phyloP scores from a whole-genome alignment of 2,329 filamentous ascomycete genomes.

The Fonsecaea pedrosoi region DNA sequence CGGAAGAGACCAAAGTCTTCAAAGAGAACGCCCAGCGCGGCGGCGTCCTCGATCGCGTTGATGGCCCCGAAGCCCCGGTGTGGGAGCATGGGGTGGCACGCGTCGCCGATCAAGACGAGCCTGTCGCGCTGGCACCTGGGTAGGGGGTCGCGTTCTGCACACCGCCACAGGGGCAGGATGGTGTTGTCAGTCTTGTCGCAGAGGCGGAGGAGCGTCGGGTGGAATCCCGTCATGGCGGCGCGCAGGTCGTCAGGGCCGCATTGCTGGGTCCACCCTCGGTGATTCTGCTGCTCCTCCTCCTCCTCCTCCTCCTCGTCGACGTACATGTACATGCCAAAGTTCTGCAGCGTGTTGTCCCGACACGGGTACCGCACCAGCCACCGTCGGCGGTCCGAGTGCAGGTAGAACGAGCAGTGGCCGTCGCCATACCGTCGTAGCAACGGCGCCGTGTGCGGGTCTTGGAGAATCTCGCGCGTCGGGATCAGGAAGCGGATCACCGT shows the following conservation, averaged over 20 bases:
- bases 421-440: constrained; percentile 10
- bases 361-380: constrained; percentile 17
- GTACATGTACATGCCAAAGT: constrained; percentile 16
- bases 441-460: constrained; percentile 4
- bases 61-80: constrained; percentile 15
- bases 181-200: background rate
- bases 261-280: background rate
- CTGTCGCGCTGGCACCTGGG: constrained; percentile 8
- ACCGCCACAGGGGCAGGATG: constrained; percentile 13
- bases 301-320: background rate
- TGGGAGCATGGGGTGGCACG: constrained; percentile 10
- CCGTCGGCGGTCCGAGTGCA: constrained; percentile 2
- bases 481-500: constrained; percentile 17
- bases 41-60: constrained; percentile 17
- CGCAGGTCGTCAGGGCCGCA: background rate
- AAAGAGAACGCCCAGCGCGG: constrained; percentile 3
- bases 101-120: constrained; percentile 14
- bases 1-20: background rate
- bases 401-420: constrained; percentile 13
- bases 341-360: constrained; percentile 15
- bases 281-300: background rate
- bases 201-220: background rate
- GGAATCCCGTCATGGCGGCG: constrained; percentile 8
- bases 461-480: background rate
- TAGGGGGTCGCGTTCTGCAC: background rate